Base-by-base conservation (phyloP, 306 rosid species). In the Cicer pinnatifidum region DNA sequence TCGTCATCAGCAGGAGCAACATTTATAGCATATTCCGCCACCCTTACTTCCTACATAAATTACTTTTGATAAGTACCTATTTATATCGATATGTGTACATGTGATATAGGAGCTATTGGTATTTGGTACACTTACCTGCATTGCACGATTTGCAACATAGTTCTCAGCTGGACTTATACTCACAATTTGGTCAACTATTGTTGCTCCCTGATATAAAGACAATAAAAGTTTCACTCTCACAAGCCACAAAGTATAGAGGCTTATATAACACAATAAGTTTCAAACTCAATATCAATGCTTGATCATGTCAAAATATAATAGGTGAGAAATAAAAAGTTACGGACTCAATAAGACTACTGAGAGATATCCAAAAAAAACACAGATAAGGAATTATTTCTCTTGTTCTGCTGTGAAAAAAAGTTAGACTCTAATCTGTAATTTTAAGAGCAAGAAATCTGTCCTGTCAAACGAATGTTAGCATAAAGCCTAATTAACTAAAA, bases 181-280 rank as follows among this genome's bases (percentile, higher is more conserved):
- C 83, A 93, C 97, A 56, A 93, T 83, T 82, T 84, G 87, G 71
- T 93, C 98, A 19, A 93, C 91, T 66, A 93, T 90, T 33, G 98
- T 93, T 77, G 98, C 98, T 78, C 98, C 98, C 98, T 90, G 87
- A 60, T 78, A 80, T 75, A 73, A 20, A 76, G 74, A 23, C 78
- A 44, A 73, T 69, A 72, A 38, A 67, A 16, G 41, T 41, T 69
- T 78, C 69, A 78, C 11, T 71, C 40, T 45, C 45, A 39, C 41
- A 33, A 51, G 56, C 39, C 33, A 72, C 9, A 38, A 76, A 38
- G 51, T 43, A 51, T 35, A 51, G 65, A 47, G 35, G 41, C 68
- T 51, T 37, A 50, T n/a, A 74, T 7, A 58, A 13, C 40, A 58
- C 68, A 58, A 12, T 37, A 58, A 19, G 9, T 60, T 37, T 68